These are phyloP conservation scores for Penicillium oxalicum DNA, from an alignment of 2,329 filamentous ascomycete species.

Conservation along the genomic window DNA sequence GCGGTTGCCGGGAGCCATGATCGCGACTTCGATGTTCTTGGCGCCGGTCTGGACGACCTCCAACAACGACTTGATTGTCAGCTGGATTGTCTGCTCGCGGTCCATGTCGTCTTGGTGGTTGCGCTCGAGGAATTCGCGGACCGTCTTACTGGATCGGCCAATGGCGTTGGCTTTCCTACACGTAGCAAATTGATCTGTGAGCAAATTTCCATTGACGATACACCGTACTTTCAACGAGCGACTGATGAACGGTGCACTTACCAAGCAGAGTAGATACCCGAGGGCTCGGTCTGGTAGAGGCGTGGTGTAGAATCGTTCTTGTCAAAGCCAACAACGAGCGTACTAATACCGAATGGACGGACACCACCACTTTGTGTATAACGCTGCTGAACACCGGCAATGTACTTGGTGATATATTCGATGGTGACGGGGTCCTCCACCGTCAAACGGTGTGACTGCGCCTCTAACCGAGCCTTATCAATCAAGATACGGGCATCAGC, in stretches of 20 bases:
- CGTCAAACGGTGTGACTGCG: constrained; percentile 92
- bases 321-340: constrained; percentile 97
- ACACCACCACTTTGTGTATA: constrained; percentile 99
- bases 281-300: constrained; percentile 98
- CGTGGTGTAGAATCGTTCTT: constrained; percentile 81
- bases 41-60: constrained; percentile 98
- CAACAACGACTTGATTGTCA: constrained; percentile 95
- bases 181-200: neutral
- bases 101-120: constrained; percentile 99
- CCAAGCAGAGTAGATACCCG: constrained; percentile 98
- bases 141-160: constrained; percentile 96
- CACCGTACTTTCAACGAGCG: neutral
- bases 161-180: constrained; percentile 97
- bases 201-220: too few relatives aligned
- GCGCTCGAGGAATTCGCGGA: constrained; percentile 95
- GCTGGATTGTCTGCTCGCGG: constrained; percentile 87
- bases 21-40: constrained; percentile 99
- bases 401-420: constrained; percentile 99
- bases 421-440: constrained; percentile 96
- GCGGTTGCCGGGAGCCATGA: constrained; percentile 88
- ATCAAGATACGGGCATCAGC: constrained; percentile 96
- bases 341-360: constrained; percentile 96
- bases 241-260: constrained; percentile 43
- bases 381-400: constrained; percentile 94
- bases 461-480: constrained; percentile 95